phyloP scores from a whole-genome alignment of 2,329 filamentous ascomycete species.

The Xylariaceae sp. region DNA sequence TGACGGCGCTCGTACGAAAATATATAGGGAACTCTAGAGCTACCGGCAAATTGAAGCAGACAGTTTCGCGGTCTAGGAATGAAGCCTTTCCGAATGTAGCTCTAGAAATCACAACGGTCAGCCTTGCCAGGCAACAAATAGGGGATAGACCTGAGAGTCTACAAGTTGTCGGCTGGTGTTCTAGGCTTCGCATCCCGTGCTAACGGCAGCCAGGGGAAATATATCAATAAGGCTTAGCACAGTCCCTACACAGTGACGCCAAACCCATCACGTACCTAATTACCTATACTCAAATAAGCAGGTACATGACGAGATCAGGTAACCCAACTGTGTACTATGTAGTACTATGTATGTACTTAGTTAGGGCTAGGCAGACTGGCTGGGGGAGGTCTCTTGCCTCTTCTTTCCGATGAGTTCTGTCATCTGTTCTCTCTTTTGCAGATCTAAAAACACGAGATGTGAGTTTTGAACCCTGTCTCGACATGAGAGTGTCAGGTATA shows the following conservation, averaged over 20 bases:
- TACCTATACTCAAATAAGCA: not conserved
- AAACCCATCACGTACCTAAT: not conserved
- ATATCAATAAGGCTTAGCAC: constrained; percentile 23
- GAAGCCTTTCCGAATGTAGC: constrained; percentile 14
- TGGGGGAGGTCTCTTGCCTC: not conserved
- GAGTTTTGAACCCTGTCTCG: constrained; percentile 14
- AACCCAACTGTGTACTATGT: too few species aligned
- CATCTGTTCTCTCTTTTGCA: constrained; percentile 8
- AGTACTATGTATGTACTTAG: not conserved
- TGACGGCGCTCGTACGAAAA: too few species aligned
- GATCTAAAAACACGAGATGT: constrained; percentile 18
- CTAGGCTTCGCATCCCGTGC: too few species aligned
- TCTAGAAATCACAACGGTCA: constrained; percentile 19
- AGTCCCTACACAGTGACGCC: constrained; percentile 9
- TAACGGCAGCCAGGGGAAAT: not conserved
- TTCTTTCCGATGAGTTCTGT: constrained; percentile 6
- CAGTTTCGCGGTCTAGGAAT: not conserved
- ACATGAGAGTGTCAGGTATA: constrained; percentile 17
- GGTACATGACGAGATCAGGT: not conserved
- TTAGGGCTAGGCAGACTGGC: not conserved
- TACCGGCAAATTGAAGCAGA: not conserved
- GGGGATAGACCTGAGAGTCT: constrained; percentile 14
- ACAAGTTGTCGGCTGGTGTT: not conserved
- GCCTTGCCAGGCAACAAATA: constrained; percentile 18
- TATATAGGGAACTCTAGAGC: not conserved